phyloP scores from a whole-genome alignment of 2,329 filamentous ascomycete species.

The Penicillium sp. region DNA sequence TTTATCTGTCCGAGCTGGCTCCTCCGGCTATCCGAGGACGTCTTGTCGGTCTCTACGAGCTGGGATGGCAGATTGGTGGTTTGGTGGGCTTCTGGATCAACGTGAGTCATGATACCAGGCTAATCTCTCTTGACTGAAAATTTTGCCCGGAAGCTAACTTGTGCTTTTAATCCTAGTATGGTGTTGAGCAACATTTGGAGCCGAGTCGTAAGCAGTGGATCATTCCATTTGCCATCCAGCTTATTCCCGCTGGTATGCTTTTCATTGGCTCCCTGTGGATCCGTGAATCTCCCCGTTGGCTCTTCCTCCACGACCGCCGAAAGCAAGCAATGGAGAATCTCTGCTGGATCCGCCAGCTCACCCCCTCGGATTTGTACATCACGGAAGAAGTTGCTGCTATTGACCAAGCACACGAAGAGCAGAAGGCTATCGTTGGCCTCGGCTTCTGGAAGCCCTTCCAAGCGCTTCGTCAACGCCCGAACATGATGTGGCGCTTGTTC shows the following conservation, averaged over 20 bases:
- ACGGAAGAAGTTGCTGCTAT: slow-evolving; percentile 72
- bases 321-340: slow-evolving; percentile 64
- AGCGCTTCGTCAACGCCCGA: slow-evolving; percentile 54
- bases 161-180: slow-evolving; percentile 46
- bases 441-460: slow-evolving; percentile 75
- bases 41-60: slow-evolving; percentile 60
- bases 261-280: slow-evolving; percentile 62
- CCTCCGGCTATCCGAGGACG: slow-evolving; percentile 61
- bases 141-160: slow-evolving; percentile 13
- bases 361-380: slow-evolving; percentile 60
- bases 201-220: slow-evolving; percentile 43
- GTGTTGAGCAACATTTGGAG: slow-evolving; percentile 48
- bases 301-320: slow-evolving; percentile 68
- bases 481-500: slow-evolving; percentile 71
- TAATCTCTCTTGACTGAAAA: not conserved
- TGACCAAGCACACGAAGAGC: slow-evolving; percentile 68
- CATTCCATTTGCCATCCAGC: slow-evolving; percentile 46
- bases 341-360: slow-evolving; percentile 46
- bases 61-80: slow-evolving; percentile 58
- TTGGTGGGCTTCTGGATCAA: slow-evolving; percentile 56
- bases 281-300: slow-evolving; percentile 68
- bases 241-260: slow-evolving; percentile 46
- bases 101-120: slow-evolving; percentile 26
- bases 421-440: slow-evolving; percentile 62
- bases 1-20: slow-evolving; percentile 62